Base-by-base conservation (phyloP, 2,329 filamentous ascomycete species). In the Hymenoscyphus repandus region DNA sequence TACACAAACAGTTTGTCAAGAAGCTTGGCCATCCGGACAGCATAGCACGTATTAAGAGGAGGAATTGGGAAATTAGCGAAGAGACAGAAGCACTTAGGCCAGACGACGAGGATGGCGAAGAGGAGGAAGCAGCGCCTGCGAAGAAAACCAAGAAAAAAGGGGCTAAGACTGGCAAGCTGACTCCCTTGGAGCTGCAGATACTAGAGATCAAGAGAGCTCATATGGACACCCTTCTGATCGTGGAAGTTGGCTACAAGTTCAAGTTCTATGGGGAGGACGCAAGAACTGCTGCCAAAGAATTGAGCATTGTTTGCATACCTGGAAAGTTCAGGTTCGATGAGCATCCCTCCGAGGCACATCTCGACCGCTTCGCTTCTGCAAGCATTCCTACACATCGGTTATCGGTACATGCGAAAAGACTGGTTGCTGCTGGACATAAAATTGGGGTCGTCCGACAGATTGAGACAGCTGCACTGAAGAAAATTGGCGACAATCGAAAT, bases 231-330 rank as follows among this genome's bases (percentile, higher is more conserved):
- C 63, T 99, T 17, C 76, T 99, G 48, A 87, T 97, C 11, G 84
- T 97, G 47, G 92, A 99, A 67, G 93, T 97, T 7, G 93, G 93
- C 45, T 99, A 99, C 72, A 99, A 99, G 67, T 99, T 95, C 70
- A 85, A 88, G 32, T 96, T 99, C 72, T 96, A 96, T 65, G 93
- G 93, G 10, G 92, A 97, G 63, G 93, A 99, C 72, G 93, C 93
- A 7, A 81, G 90, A 47, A 80, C 83, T 48, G 93, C 92, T 4
- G 88, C 91, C 11, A 95, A 92, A 68, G 90, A 92, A 66, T 75
- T 99, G 44, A 88, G 90, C 53, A 96, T 99, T 59, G 87, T 99
- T 36, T 99, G 93, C 67, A 96, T 99, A 61, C 92, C 93, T 0
- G 93, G 93, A 33, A 97, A 96, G 65, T 83, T 92, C 68, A 80